Evolutionary conservation across 257 asterid species (phyloP).

Genomic region (Fraxinus americana): DNA sequence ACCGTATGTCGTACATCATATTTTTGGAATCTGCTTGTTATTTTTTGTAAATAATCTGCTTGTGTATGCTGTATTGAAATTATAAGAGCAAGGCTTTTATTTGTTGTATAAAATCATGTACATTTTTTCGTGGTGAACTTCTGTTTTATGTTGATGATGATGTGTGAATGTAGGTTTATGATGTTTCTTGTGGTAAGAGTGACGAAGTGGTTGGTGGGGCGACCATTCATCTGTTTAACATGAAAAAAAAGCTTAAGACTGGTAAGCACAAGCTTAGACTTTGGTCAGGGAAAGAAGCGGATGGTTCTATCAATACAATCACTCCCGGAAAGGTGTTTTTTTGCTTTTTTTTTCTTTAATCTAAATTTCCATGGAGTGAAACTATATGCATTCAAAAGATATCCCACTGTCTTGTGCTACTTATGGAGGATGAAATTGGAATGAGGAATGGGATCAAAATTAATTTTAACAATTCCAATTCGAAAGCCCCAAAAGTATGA

Average conservation of each 20-base stretch:
- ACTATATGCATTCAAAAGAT: too few species aligned
- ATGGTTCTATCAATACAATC: conserved; percentile 77
- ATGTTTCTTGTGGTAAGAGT: conserved; percentile 72
- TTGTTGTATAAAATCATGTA: not conserved
- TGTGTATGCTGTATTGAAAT: not conserved
- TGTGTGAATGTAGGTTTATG: conserved; percentile 62
- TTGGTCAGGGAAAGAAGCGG: conserved; percentile 84
- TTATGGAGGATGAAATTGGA: not conserved
- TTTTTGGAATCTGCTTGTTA: not conserved
- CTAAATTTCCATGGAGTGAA: not conserved
- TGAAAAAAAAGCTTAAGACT: conserved; percentile 83
- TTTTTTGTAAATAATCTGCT: not conserved
- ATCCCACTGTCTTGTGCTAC: not conserved
- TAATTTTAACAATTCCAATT: not conserved
- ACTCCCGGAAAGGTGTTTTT: conserved; percentile 93
- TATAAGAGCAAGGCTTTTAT: not conserved
- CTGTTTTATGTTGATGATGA: not conserved
- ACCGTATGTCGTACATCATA: conserved; percentile 54
- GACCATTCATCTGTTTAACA: conserved; percentile 78
- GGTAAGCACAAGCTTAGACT: conserved; percentile 96
- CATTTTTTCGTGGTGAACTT: not conserved
- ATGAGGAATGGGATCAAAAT: not conserved
- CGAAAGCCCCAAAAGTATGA: not conserved
- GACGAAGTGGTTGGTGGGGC: conserved; percentile 90
- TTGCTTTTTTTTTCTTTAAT: too few species aligned